These are phyloP conservation scores for Aeschynomene evenia DNA, from an alignment of 306 rosid species.

Conservation along the genomic window DNA sequence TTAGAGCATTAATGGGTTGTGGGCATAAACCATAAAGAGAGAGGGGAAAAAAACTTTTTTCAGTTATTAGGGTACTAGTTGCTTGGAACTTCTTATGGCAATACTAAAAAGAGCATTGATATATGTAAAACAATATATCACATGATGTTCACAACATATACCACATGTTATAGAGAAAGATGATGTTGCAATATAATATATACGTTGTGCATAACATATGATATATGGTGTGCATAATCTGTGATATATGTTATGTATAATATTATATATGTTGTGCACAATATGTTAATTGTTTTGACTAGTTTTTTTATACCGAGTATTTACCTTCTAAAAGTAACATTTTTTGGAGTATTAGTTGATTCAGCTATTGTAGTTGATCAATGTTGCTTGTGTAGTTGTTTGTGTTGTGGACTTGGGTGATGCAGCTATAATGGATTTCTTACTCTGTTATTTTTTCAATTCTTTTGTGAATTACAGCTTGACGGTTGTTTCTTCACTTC, in stretches of 20 bases:
- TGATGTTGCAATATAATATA: no score
- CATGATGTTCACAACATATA: no score
- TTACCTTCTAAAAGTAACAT: no score
- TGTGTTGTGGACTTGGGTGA: neutral
- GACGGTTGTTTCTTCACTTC: constrained; percentile 70
- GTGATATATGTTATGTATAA: neutral
- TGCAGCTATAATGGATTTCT: constrained; percentile 14
- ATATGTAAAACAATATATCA: no score
- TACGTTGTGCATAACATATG: no score
- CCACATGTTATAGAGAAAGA: no score
- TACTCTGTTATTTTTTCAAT: neutral
- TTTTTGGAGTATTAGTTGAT: neutral
- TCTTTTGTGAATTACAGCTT: constrained; percentile 44
- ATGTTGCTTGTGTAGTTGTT: constrained; percentile 3
- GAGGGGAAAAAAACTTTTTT: neutral
- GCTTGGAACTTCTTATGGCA: neutral
- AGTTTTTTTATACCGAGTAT: no score
- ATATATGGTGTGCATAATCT: neutral
- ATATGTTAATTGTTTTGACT: no score
- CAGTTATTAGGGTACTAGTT: neutral
- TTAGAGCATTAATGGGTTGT: neutral
- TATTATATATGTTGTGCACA: no score
- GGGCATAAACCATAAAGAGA: neutral
- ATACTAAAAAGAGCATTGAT: no score
- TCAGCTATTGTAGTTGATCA: neutral